Base-by-base conservation (phyloP, 148 eudicot genomes). In the Persicaria tinctoria region DNA sequence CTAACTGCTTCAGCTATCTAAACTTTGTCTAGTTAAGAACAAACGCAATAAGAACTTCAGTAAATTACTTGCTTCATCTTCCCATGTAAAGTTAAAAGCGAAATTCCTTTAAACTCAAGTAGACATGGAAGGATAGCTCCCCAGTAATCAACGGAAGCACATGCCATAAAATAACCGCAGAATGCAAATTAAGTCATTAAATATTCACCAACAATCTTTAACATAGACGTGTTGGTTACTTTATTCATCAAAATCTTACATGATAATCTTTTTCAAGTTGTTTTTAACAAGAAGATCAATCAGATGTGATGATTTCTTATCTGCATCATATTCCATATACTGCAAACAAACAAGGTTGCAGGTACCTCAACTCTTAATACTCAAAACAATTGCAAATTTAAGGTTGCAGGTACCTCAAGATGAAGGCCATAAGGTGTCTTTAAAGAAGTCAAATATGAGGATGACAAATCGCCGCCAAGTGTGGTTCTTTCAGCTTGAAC, bases 101-200 rank as follows among this genome's bases (percentile, higher is more conserved):
- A 75, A 77, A 82, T 79, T 68, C 87, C 87, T 77, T 90, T 90
- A 62, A 95, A 77, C 62, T 81, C 79, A 83, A 85, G 46, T 70
- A 95, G 87, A 8, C 74, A 87, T 64, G 90, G 96, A 85, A 95
- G 96, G 69, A 89, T 91, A 69, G 85, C 76, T 78, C 93, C 97
- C 97, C 97, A 95, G 85, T 95, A 95, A 86, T 92, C 98, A 75
- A 95, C 98, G 79, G 86, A 90, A 74, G 98, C 98, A 83, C 98
- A 95, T 51, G 97, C 90, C 97, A 92, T 92, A 79, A 86, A 92
- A 75, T 90, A 95, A 62, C 98, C 92, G 86, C 85, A 80, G 11
- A 45, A 56, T 86, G 50, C 16, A 78, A 23, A 32, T 32, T 17
- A 48, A 47, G 41, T 17, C 51, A 47, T 48, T 71, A 9, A 7